Conservation (phyloP, 2,329 filamentous ascomycete species). For the Cladosporium velox region DNA sequence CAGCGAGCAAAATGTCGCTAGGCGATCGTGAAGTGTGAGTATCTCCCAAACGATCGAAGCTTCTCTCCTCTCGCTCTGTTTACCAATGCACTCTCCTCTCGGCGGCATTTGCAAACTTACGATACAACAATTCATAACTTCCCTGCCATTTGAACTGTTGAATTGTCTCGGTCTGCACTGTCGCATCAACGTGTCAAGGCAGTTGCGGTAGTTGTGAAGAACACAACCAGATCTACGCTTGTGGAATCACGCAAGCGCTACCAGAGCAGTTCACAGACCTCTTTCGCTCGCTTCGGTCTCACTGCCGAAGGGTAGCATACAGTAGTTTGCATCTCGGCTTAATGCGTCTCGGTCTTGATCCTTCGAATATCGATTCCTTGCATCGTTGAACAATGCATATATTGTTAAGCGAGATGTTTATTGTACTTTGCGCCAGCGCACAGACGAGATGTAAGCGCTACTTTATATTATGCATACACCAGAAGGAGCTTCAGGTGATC, state of each 20-base stretch:
- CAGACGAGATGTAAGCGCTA: not conserved
- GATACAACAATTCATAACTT: not conserved
- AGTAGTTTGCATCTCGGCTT: not conserved
- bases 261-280: not conserved
- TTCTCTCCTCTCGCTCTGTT: not conserved
- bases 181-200: not conserved
- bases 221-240: not conserved
- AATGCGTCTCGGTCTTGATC: not conserved
- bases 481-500: not conserved
- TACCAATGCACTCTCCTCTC: not conserved
- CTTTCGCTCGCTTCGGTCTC: not conserved
- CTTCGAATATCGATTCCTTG: not conserved
- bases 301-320: not conserved
- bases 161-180: not conserved
- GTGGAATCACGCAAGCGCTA: not conserved
- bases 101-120: not conserved
- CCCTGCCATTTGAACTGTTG: not conserved
- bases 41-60: not conserved
- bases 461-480: not conserved
- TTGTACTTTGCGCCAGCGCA: not conserved
- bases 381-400: not conserved
- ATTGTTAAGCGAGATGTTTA: not conserved
- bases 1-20: not conserved
- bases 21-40: not conserved
- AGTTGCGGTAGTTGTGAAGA: not conserved